Base-by-base conservation (phyloP, 2,329 filamentous ascomycete species). In the Cadophora gregata region DNA sequence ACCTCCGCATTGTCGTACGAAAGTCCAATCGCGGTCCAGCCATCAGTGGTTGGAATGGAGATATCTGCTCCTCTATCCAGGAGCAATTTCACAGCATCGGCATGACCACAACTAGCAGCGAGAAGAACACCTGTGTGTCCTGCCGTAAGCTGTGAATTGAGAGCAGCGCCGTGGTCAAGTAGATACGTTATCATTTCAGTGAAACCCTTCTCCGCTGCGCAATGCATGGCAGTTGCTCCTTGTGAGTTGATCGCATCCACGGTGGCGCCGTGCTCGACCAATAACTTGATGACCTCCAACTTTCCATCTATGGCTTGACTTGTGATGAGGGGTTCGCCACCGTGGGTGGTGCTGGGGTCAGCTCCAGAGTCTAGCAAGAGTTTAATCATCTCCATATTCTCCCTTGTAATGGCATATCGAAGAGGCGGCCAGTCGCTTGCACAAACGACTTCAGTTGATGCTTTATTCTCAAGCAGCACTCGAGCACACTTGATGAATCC, bases 141-240 rank as follows among this genome's bases (percentile, higher is more conserved):
- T 3, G n/a, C 47, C 29, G 55, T 65, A 33, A 38, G 63, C 51
- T 19, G 33, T 6, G 45, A 69, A 55, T 71, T 73, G 58, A 70
- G 60, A 70, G 74, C 71, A 60, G 73, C 75, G 63, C 71, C 74
- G 19, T 64, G 33, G 6, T 76, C 70, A 21, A 77, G 67, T 56
- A 77, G 70, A 48, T 75, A 65, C 55, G 71, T 68, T 48, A 74
- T 66, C 51, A 74, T 71, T 25, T 71, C 64, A 60, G 73, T 53
- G 62, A 72, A 65, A 67, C 71, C 45, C 21, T 38, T 31, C 3
- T 48, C 29, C 19, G 69, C 73, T 38, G 75, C 74, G 64, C 72
- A 72, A 51, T 74, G 73, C 58, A 77, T 70, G 50, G 74, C 72
- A 64, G 74, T 76, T 66, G 69, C 70, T 59, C 70, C 72, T 67